phyloP scores from a whole-genome alignment of 2,329 filamentous ascomycete species.

The Annulohypoxylon truncatum region DNA sequence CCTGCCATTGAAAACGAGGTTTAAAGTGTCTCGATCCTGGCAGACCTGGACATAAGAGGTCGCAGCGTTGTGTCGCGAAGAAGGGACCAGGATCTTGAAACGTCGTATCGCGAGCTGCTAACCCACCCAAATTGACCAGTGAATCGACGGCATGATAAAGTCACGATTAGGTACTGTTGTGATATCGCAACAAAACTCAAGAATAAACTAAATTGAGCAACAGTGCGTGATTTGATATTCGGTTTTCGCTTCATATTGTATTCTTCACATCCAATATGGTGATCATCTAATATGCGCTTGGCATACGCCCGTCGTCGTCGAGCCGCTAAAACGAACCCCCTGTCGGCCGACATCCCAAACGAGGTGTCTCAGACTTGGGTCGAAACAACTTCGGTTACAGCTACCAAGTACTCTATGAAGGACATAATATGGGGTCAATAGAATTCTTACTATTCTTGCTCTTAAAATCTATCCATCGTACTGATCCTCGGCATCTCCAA shows the following conservation, averaged over 20 bases:
- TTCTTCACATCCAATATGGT: background rate
- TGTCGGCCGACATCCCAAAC: conserved; percentile 7
- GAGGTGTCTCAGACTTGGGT: conserved; percentile 27
- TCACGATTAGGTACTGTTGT: background rate
- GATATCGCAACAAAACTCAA: background rate
- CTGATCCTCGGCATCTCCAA: conserved; percentile 28
- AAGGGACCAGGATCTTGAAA: conserved; percentile 31
- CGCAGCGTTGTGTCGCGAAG: conserved; percentile 1
- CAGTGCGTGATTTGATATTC: background rate
- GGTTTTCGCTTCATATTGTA: background rate
- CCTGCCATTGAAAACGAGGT: conserved; percentile 7
- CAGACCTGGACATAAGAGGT: background rate
- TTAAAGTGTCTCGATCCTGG: background rate
- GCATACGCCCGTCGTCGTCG: background rate
- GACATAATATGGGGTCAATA: conserved; percentile 1
- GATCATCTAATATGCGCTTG: background rate
- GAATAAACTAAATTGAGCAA: background rate
- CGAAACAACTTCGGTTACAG: conserved; percentile 38
- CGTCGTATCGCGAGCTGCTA: background rate
- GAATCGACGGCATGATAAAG: background rate
- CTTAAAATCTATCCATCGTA: conserved; percentile 19
- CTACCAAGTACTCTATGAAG: conserved; percentile 1
- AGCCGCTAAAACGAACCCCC: conserved; percentile 17
- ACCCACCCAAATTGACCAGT: background rate
- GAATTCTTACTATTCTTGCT: background rate